Base-by-base conservation (phyloP, 2,329 filamentous ascomycete species). In the Metarhizium rileyi region DNA sequence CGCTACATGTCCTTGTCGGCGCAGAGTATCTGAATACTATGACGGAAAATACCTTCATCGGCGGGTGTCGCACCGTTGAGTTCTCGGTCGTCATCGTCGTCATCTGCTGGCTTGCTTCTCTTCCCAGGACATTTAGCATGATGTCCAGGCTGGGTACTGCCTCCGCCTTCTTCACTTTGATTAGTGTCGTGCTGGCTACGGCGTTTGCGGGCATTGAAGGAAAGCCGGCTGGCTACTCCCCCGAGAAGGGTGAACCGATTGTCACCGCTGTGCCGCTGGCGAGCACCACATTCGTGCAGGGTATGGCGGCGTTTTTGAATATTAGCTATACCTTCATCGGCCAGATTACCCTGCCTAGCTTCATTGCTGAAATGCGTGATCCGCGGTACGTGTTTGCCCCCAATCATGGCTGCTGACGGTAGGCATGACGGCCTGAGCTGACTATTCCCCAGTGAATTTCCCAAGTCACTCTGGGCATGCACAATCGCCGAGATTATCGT, bases 271-370 rank as follows among this genome's bases (percentile, higher is more conserved):
- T 90, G 20, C 86, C 90, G 0, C 67, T 81, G 3, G 66, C 73
- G 2, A 80, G 83, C 18, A 94, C 88, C 0, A 86, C 85, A 0
- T 95, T 94, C 57, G 87, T 95, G 3, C 72, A 77, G 3, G 90
- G 84, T 22, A 84, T 95, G 76, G 89, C 83, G 48, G 90, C 90
- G 0, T 95, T 95, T 68, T 76, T 96, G 65, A 96, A 96, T 68
- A 96, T 96, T 63, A 88, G 84, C 68, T 96, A 95, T 65, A 95
- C 90, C 0, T 95, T 96, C 63, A 95, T 96, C 57, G 90, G 90
- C 0, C 90, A 96, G 64, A 95, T 95, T 59, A 95, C 90, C 0
- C 76, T 96, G 14, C 90, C 90, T 1, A 91, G 86, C 58, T 96
- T 96, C 71, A 96, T 96, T 56, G 90, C 90, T 3, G 90, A 96